Evolutionary conservation across 768 basidiomycete species (phyloP), one percentile per base, ranked within the genome.

Genomic region (Chiua virens): DNA sequence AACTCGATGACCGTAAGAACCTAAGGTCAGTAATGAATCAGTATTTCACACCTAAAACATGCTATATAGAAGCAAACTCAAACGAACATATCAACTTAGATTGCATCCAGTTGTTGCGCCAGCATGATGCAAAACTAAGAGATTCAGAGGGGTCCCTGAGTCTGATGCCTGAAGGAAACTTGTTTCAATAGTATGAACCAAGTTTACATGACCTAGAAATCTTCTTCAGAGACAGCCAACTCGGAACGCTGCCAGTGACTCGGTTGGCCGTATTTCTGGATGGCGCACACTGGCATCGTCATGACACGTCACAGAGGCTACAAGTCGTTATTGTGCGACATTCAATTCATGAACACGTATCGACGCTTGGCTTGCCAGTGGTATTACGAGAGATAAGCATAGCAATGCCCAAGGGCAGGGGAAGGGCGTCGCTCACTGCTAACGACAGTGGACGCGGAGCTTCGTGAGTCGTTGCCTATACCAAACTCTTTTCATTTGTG

Each of bases 211-310:
- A n/a, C 0, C 74, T 97, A 15, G 95, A 98, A 66, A 78, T 98
- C 10, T 96, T 95, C 71, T 92, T 97, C 76, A 87, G 83, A 59
- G 95, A 98, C 60, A 92, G 91, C 58, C 83, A n/a, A n/a, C n/a
- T n/a, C n/a, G n/a, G 91, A 8, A 94, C 91, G 15, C 73, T 97
- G 40, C 74, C n/a, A n/a, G n/a, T n/a, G n/a, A n/a, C n/a, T n/a
- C n/a, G n/a, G n/a, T n/a, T 98, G 20, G 76, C 92, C 27, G 88
- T 94, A 3, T 95, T 97, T 68, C 70, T 85, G 20, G 83, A 84
- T 52, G 83, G 83, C 61, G 73, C 79, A 54, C 80, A n/a, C n/a
- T n/a, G n/a, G n/a, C n/a, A 81, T 43, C 78, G 90, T 41, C 79
- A 80, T 34, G 79, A 81, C 13, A 74, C 82, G 36, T 79, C 83